Evolutionary conservation across 1,284 basidiomycete genomes (phyloP), one percentile per base, ranked within the genome.

Genomic region (Cryptococcus depauperatus): DNA sequence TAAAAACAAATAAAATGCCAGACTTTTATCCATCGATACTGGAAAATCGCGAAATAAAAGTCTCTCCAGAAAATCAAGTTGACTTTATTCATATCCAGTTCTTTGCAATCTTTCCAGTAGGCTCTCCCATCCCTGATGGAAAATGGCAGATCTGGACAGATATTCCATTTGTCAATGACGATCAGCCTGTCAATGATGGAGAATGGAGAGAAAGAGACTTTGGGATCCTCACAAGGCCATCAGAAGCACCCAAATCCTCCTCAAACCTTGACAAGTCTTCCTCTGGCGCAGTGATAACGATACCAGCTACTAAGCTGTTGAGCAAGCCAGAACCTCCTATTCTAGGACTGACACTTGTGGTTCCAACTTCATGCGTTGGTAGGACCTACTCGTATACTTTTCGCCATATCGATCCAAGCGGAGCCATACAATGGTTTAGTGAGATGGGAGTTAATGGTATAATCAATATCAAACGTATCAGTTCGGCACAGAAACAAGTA

Each of bases 71-170:
- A 9, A 21, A 43, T 23, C 23, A 19, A 13, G 11, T n/a, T 13
- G 32, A 41, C 27, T 55, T 44, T 30, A 42, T 51, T 27, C 55
- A 56, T 10, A 51, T 59, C 40, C 50, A 39, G 35, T 59, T 62
- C 44, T 37, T 39, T 29, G 41, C 50, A 19, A 35, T 35, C 16
- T 56, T 58, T 21, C n/a, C n/a, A n/a, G n/a, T n/a, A n/a, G n/a
- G n/a, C n/a, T n/a, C n/a, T n/a, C n/a, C n/a, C n/a, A n/a, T n/a
- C n/a, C n/a, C n/a, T 2, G 41, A 46, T 18, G 57, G 58, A 4
- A 34, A 32, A 13, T 62, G 58, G 56, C 54, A 62, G 40, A 51
- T 59, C 14, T 62, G 59, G 59, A 58, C 59, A 3, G 56, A 62
- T 35, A 37, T 62, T 5, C 52, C 57, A 3, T 10, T 26, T 11